phyloP scores from a whole-genome alignment of 1,284 basidiomycete genomes.

The Limonomyces culmigenus region DNA sequence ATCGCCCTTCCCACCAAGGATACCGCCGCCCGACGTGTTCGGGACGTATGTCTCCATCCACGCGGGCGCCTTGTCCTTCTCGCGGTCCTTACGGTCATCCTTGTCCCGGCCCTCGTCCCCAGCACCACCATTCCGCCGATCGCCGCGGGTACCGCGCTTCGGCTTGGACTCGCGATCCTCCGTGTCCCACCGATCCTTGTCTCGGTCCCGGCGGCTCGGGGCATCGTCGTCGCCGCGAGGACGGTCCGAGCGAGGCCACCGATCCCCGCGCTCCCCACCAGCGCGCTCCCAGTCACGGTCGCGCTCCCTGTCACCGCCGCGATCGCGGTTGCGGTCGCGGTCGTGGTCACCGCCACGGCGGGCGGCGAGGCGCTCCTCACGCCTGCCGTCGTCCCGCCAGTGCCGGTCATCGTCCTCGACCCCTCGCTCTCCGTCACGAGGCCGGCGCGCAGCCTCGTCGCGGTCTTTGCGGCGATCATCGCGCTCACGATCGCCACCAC shows the following conservation, averaged over 20 bases:
- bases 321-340: slow-evolving; percentile 21
- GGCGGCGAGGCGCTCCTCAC: slow-evolving; percentile 52
- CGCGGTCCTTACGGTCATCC: slow-evolving; percentile 25
- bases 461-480: not conserved
- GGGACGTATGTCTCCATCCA: slow-evolving; percentile 87
- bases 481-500: slow-evolving; percentile 16
- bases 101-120: slow-evolving; percentile 36
- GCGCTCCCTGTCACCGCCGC: slow-evolving; percentile 21
- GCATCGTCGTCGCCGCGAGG: slow-evolving; percentile 26
- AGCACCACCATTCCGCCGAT: slow-evolving; percentile 38
- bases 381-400: slow-evolving; percentile 66
- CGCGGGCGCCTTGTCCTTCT: slow-evolving; percentile 71
- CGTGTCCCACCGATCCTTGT: slow-evolving; percentile 33
- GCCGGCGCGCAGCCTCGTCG: slow-evolving; percentile 10
- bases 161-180: slow-evolving; percentile 49
- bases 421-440: slow-evolving; percentile 17
- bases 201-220: slow-evolving; percentile 13
- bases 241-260: slow-evolving; percentile 15
- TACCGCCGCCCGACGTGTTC: slow-evolving; percentile 32
- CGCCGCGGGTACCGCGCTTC: slow-evolving; percentile 40
- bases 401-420: slow-evolving; percentile 45
- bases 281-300: not conserved
- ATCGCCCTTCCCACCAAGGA: slow-evolving; percentile 39
- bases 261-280: not conserved
- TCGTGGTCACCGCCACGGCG: slow-evolving; percentile 29